Base-by-base conservation (phyloP, 192 early-diverging fungal species). In the Diversispora epigaea region DNA sequence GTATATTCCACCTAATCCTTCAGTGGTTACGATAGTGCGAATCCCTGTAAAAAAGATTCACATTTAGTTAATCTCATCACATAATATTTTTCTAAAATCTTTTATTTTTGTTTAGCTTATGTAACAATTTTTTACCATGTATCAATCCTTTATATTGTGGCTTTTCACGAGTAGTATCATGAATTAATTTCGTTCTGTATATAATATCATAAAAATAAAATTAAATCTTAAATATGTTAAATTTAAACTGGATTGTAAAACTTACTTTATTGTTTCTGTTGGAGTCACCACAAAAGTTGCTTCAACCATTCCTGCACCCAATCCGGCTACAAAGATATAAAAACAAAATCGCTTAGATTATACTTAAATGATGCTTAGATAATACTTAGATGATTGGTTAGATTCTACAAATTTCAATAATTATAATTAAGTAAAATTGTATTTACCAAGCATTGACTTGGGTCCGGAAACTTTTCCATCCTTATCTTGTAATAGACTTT, bases 191-290 rank as follows among this genome's bases (percentile, higher is more conserved):
- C 6, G 96, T 98, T 77, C 90, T 93, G 55, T 45, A 19, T 41
- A 50, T 8, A 7, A 22, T 44, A 7, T 9, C 67, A 25, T 17
- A 62, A 43, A 8, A n/a, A 9, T 65, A 10, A 44, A 65, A n/a
- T 41, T 8, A 43, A 14, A 32, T 32, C 25, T 32, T 32, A 32
- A 32, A 32, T 32, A 2, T 32, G 2, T 32, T 32, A 32, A 2
- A 2, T 32, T 32, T 32, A 32, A 32, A 32, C 25, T 15, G 2
- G 7, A 21, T 17, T 43, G 0, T 45, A 0, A 77, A 46, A 56
- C 82, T 69, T 80, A 91, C 91, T 97, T 99, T 81, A 99, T 94
- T 4, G 95, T 94, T 82, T 99, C 97, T 19, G 93, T 90, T 4
- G 93, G 94, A 7, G 97, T 96, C 0, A 99, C 97, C 19, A 94